Evolutionary conservation across 192 early-diverging fungal genomes (phyloP), one percentile per base, ranked within the genome.

Genomic region (Dissophora ornata): DNA sequence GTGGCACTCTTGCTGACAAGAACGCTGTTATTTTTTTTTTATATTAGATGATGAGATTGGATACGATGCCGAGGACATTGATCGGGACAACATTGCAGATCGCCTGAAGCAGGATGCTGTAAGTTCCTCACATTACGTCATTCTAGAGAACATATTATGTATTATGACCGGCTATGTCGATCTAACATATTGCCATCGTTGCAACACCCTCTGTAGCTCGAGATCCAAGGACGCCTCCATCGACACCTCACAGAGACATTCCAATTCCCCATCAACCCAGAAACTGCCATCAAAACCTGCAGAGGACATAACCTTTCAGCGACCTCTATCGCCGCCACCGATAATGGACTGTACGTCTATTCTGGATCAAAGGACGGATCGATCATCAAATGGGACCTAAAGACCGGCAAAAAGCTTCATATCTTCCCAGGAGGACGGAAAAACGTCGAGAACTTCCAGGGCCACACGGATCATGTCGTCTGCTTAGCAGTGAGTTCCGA

Each of bases 311-410:
- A 89, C 44, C 81, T 94, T 30, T 60, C 96, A n/a, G 84, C 96
- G 3, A 97, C 96, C 10, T 85, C 87, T n/a, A 83, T 96, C 12
- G 91, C 91, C 5, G 62, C 95, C 9, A 84, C 91, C 24, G 90
- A 91, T 24, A 69, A 85, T 52, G 83, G 89, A 30, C 70, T 80
- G 30, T 85, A 81, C 61, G 84, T 95, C 32, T 99, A 93, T 75
- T 92, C 94, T 40, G 92, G 88, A 4, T 92, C 92, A 28, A 99
- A 99, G 83, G 98, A 98, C 79, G 95, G 91, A 40, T 85, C 89
- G 33, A 92, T 99, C 74, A 90, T 94, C 61, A 97, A 97, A 82
- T 99, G 89, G 92, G 85, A 92, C 61, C 80, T 91, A 32, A 86
- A 79, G 36, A 90, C 92, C 7, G 89, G 92, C 11, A 84, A 86